Percentiles rank a stretch among this genome's conserved stretches.
phyloP scores from a whole-genome alignment of 2,329 filamentous ascomycete species.

The Dendrostoma leiphaemia region DNA sequence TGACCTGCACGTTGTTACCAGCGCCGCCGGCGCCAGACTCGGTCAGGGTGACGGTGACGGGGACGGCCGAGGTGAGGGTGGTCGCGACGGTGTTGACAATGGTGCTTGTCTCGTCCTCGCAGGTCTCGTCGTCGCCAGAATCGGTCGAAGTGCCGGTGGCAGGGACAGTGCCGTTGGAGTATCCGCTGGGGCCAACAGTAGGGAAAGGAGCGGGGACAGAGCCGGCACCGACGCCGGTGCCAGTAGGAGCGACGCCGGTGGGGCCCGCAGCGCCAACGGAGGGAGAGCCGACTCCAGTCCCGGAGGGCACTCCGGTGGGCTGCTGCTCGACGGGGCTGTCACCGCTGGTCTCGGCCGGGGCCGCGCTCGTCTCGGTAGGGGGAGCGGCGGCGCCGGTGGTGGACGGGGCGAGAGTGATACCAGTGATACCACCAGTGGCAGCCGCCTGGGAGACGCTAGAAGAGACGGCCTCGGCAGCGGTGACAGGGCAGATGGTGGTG shows the following conservation, averaged over 20 bases:
- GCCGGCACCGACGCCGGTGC: background rate
- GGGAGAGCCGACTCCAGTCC: slow-evolving; percentile 3
- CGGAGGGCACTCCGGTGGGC: background rate
- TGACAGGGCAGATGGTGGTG: slow-evolving; percentile 41
- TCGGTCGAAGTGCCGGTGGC: background rate
- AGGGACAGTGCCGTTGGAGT: slow-evolving; percentile 2
- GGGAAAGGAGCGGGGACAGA: background rate
- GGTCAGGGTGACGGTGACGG: slow-evolving; percentile 20
- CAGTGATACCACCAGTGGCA: slow-evolving; percentile 32
- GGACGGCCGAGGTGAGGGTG: slow-evolving; percentile 25
- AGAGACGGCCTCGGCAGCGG: slow-evolving; percentile 35
- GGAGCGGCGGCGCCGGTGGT: slow-evolving; percentile 29
- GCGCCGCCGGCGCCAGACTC: slow-evolving; percentile 17
- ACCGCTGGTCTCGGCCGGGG: slow-evolving; percentile 12
- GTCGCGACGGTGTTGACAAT: slow-evolving; percentile 24
- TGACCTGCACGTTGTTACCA: slow-evolving; percentile 14
- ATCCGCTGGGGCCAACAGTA: background rate
- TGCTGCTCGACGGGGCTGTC: slow-evolving; percentile 22
- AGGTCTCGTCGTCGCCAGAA: slow-evolving; percentile 11
- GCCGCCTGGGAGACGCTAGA: slow-evolving; percentile 32
- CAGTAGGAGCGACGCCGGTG: slow-evolving; percentile 9
- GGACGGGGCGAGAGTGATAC: slow-evolving; percentile 41
- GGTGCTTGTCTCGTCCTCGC: slow-evolving; percentile 23
- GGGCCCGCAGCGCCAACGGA: slow-evolving; percentile 1
- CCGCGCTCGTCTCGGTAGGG: too few relatives aligned